Conservation (phyloP, 2,329 filamentous ascomycete genomes). For the Leptographium radiaticola region DNA sequence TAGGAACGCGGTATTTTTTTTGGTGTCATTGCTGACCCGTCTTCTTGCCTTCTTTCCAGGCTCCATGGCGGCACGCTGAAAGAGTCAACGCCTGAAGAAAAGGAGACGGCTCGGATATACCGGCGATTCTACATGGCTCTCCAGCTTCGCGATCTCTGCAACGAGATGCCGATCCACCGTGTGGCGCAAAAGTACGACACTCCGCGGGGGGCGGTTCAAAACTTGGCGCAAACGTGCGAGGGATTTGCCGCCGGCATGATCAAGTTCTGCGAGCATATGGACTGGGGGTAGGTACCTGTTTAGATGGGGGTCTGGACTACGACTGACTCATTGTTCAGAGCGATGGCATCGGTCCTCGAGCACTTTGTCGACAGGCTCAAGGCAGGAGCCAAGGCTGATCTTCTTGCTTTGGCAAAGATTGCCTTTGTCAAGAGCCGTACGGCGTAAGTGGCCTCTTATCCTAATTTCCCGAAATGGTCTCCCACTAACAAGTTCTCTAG, state of each 20-base stretch:
- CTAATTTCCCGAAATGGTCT: not conserved
- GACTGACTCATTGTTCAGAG: slow-evolving; percentile 24
- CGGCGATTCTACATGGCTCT: slow-evolving; percentile 62
- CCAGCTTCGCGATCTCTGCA: slow-evolving; percentile 67
- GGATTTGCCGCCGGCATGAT: slow-evolving; percentile 70
- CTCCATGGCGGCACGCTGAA: slow-evolving; percentile 53
- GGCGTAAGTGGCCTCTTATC: slow-evolving; percentile 29
- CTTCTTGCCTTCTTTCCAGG: slow-evolving; percentile 25
- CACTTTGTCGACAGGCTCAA: slow-evolving; percentile 64
- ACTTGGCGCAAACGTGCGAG: slow-evolving; percentile 59
- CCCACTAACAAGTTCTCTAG: slow-evolving; percentile 9
- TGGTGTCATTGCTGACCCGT: not conserved
- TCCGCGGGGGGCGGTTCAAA: slow-evolving; percentile 59
- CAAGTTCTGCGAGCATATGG: slow-evolving; percentile 68
- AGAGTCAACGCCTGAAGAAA: slow-evolving; percentile 47
- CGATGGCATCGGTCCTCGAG: slow-evolving; percentile 58
- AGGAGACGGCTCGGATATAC: slow-evolving; percentile 49
- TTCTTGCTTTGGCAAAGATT: slow-evolving; percentile 57
- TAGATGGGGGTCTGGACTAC: not conserved
- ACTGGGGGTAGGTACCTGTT: slow-evolving; percentile 44
- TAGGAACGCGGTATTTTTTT: slow-evolving; percentile 20
- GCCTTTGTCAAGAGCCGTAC: slow-evolving; percentile 68
- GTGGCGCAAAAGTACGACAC: slow-evolving; percentile 60
- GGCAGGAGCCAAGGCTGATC: slow-evolving; percentile 57
- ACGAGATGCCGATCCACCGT: slow-evolving; percentile 57